Evolutionary conservation across 2,329 filamentous ascomycete genomes (phyloP).

Genomic region (Lasiodiplodia sp.): DNA sequence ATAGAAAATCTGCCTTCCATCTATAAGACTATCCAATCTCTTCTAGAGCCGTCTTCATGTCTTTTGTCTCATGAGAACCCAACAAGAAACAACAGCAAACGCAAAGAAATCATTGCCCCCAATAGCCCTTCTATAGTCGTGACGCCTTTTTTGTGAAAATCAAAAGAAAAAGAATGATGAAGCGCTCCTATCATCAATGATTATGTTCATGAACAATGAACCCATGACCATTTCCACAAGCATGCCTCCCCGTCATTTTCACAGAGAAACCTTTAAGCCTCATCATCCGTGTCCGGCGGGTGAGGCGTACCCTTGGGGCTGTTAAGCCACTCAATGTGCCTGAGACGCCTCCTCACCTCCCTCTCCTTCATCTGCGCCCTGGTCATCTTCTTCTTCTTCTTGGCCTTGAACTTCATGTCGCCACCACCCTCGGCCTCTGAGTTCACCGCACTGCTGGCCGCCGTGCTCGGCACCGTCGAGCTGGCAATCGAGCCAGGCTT

Average conservation of each 20-base stretch:
- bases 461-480: slow-evolving; percentile 47
- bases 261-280: slow-evolving; percentile 36
- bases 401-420: slow-evolving; percentile 86
- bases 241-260: neutral
- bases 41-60: neutral
- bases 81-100: slow-evolving; percentile 5
- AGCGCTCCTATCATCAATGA: neutral
- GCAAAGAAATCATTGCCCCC: neutral
- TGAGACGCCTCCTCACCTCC: slow-evolving; percentile 82
- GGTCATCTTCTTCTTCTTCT: slow-evolving; percentile 99
- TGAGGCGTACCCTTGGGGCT: slow-evolving; percentile 63
- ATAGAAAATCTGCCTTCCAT: neutral
- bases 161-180: neutral
- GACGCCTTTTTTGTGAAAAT: slow-evolving; percentile 4
- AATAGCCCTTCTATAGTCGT: slow-evolving; percentile 6
- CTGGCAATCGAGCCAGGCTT: slow-evolving; percentile 68
- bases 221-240: neutral
- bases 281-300: slow-evolving; percentile 50
- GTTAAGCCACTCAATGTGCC: slow-evolving; percentile 82
- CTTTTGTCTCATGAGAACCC: neutral
- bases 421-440: slow-evolving; percentile 79
- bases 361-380: slow-evolving; percentile 95
- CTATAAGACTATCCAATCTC: slow-evolving; percentile 2
- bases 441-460: slow-evolving; percentile 68
- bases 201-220: slow-evolving; percentile 19